These are phyloP conservation scores for Trypanosomatidae sp. DNA, from an alignment of 208 protist genomes.

Conservation along the genomic window DNA sequence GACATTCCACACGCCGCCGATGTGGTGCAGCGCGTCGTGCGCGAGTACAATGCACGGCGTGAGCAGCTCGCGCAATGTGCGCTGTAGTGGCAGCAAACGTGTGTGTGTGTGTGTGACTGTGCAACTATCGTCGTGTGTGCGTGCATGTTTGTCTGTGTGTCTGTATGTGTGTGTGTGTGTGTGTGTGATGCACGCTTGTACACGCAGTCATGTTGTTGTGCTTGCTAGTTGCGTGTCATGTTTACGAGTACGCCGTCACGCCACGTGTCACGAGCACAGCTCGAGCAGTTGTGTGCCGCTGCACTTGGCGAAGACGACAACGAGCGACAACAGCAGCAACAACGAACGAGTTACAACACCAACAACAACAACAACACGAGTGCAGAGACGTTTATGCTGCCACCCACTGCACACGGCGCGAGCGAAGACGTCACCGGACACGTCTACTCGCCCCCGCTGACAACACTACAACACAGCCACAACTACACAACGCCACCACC, in stretches of 20 bases:
- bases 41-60: constrained; percentile 22
- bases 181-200: too few species aligned
- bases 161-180: too few species aligned
- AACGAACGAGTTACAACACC: background rate
- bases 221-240: too few species aligned
- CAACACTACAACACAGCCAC: background rate
- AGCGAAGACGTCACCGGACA: too few species aligned
- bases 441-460: background rate
- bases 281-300: constrained; percentile 46
- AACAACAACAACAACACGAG: background rate
- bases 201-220: too few species aligned
- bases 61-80: constrained; percentile 6
- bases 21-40: constrained; percentile 32
- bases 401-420: background rate
- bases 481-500: background rate
- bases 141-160: too few species aligned
- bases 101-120: background rate
- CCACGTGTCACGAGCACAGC: constrained; percentile 20
- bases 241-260: too few species aligned
- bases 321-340: constrained; percentile 8
- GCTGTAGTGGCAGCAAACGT: constrained; percentile 7
- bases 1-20: constrained; percentile 22
- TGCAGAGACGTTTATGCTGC: background rate
- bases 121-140: too few species aligned
- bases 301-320: constrained; percentile 16